Conservation (phyloP, 2,329 filamentous ascomycete species). For the Lachnellula subtilissima region DNA sequence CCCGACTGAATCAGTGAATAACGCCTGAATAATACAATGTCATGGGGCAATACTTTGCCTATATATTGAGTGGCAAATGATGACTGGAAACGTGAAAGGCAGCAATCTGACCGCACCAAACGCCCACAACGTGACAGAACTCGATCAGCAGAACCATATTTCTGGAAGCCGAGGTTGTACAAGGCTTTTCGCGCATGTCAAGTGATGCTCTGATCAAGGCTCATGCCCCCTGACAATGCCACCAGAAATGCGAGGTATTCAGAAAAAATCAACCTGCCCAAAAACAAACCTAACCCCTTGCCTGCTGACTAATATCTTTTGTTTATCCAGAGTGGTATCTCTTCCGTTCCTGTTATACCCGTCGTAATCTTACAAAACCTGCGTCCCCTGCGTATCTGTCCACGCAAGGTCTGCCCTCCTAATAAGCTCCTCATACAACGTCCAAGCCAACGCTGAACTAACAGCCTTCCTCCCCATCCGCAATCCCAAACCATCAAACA, state of each 20-base stretch:
- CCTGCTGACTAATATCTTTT: too few species aligned
- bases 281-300: neutral
- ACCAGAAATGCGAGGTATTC: too few species aligned
- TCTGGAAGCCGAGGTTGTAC: neutral
- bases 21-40: too few species aligned
- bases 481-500: slow-evolving; percentile 82
- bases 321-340: neutral
- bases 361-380: neutral
- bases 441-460: slow-evolving; percentile 95
- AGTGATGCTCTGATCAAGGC: too few species aligned
- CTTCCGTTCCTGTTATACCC: neutral
- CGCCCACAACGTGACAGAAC: neutral
- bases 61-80: neutral
- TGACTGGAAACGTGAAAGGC: neutral
- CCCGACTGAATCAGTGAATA: neutral
- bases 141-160: too few species aligned
- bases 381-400: neutral
- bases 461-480: slow-evolving; percentile 88
- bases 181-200: neutral
- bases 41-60: neutral
- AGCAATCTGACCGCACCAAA: neutral
- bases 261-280: neutral
- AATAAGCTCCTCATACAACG: slow-evolving; percentile 90
- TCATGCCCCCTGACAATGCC: too few species aligned
- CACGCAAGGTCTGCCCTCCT: slow-evolving; percentile 52